phyloP scores from a whole-genome alignment of 1,139 yeast species.

The Tardiomyces depauwii region DNA sequence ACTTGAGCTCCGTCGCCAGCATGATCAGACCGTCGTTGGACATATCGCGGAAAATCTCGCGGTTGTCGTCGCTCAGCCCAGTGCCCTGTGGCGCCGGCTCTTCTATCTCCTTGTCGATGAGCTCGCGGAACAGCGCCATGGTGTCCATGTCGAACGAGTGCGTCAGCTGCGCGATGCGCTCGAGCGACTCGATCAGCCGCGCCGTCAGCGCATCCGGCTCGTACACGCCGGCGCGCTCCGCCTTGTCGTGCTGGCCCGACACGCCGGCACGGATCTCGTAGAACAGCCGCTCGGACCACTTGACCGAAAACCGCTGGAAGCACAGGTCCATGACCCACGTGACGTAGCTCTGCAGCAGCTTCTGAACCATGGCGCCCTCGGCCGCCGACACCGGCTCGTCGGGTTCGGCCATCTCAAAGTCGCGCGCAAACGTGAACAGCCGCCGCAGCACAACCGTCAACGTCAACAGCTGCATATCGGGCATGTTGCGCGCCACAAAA shows the following conservation, averaged over 20 bases:
- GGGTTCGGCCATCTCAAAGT: constrained; percentile 40
- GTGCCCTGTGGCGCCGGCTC: no score
- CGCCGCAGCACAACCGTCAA: constrained; percentile 44
- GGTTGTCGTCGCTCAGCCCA: background rate
- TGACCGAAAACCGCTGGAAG: constrained; percentile 22
- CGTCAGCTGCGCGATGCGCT: constrained; percentile 43
- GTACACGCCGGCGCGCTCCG: constrained; percentile 11
- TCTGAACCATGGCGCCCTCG: constrained; percentile 26
- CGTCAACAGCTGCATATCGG: constrained; percentile 23
- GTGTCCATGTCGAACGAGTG: constrained; percentile 55
- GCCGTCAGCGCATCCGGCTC: constrained; percentile 14
- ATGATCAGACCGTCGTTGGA: constrained; percentile 24
- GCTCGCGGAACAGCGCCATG: constrained; percentile 11
- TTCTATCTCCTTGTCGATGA: background rate
- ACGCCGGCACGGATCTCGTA: constrained; percentile 19
- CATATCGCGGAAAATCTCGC: constrained; percentile 5
- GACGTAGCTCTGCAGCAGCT: constrained; percentile 32
- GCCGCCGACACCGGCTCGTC: constrained; percentile 24
- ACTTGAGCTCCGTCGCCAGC: constrained; percentile 23
- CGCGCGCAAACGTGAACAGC: constrained; percentile 53
- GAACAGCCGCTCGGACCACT: constrained; percentile 23
- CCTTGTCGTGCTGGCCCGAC: constrained; percentile 12
- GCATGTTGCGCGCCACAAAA: constrained; percentile 33
- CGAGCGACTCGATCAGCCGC: constrained; percentile 26
- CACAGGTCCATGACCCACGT: constrained; percentile 37